Base-by-base conservation (phyloP, 768 basidiomycete genomes). In the Hygrocybe punicea region DNA sequence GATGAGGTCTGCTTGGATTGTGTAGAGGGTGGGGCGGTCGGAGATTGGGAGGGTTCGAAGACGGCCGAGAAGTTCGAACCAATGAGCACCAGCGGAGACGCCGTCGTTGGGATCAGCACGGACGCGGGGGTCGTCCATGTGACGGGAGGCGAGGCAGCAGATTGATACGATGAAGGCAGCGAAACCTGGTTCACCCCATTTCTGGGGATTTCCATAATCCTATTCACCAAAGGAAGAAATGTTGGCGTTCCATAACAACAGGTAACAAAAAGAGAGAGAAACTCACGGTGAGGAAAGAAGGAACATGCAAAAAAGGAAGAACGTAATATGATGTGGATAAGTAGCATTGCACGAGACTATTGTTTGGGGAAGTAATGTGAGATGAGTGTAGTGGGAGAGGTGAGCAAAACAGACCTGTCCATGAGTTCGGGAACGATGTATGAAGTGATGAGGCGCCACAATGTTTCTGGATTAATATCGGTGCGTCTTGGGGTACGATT, bases 101-200 rank as follows among this genome's bases (percentile, higher is more conserved):
- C 91, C 85, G 65, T 96, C 91, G 56, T 74, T 78, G 2, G 92
- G 85, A 65, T 91, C 85, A 3, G 90, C 82, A 48, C 93, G 84
- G 21, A 94, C 92, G 45, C 93, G 86, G 19, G 87, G 86, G 71
- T 96, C 94, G 67, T 97, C 93, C 61, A 94, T 88, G 69, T 97
- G 94, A 40, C 94, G 81, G 3, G 93, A 95, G 0, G 93, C 87
- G 5, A 97, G 80, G 61, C 93, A 95, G 67, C 93, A 96, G 34
- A 95, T 79, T 1, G 93, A 83, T n/a, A 96, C 91, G 59, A 96
- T 91, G 67, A 95, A 94, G 9, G 93, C 86, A 39, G 90, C 92
- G 65, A 97, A 97, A 8, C 94, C 94, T 7, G 94, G 91, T 71
- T 95, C 93, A 50, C 87, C 91, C 93, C 94, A 96, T 77, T 94